A percentile compares a stretch with the other conserved stretches of the same genome.
phyloP scores from a whole-genome alignment of 2,329 filamentous ascomycete species.

The Pseudopithomyces chartarum region DNA sequence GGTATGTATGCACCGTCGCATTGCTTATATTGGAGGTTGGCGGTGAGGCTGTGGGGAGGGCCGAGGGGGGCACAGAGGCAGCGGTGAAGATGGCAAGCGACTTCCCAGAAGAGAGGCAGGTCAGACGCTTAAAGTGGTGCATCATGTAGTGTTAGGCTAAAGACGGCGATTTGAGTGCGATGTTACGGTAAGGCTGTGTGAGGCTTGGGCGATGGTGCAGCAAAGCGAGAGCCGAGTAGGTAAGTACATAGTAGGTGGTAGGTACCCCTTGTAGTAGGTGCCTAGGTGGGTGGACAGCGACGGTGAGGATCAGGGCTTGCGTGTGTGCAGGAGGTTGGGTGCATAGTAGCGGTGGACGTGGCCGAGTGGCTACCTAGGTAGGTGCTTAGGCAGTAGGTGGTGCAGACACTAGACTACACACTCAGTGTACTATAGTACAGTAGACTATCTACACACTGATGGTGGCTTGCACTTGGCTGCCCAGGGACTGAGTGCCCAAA shows the following conservation, averaged over 20 bases:
- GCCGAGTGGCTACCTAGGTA: too few species aligned
- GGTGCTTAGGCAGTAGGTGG: too few species aligned
- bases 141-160: conserved; percentile 16
- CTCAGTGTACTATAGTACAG: too few species aligned
- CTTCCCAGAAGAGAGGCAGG: conserved; percentile 15
- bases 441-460: too few species aligned
- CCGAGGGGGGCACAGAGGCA: conserved; percentile 20
- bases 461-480: not conserved
- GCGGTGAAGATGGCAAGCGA: conserved; percentile 21
- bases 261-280: conserved; percentile 15
- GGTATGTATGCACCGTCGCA: conserved; percentile 1
- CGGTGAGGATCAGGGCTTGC: too few species aligned
- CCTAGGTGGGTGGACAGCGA: conserved; percentile 18
- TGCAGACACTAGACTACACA: too few species aligned
- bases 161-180: too few species aligned
- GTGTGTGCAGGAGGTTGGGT: too few species aligned
- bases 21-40: conserved; percentile 9
- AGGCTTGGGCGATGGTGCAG: conserved; percentile 6
- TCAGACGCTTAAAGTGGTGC: conserved; percentile 14
- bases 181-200: conserved; percentile 29
- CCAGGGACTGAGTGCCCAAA: not conserved
- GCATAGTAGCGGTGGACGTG: not conserved
- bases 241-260: conserved; percentile 6
- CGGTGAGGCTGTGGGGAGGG: conserved; percentile 17
- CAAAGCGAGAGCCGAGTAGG: conserved; percentile 27